Evolutionary conservation across 306 rosid species (phyloP).

Genomic region (Rosa lucieae): DNA sequence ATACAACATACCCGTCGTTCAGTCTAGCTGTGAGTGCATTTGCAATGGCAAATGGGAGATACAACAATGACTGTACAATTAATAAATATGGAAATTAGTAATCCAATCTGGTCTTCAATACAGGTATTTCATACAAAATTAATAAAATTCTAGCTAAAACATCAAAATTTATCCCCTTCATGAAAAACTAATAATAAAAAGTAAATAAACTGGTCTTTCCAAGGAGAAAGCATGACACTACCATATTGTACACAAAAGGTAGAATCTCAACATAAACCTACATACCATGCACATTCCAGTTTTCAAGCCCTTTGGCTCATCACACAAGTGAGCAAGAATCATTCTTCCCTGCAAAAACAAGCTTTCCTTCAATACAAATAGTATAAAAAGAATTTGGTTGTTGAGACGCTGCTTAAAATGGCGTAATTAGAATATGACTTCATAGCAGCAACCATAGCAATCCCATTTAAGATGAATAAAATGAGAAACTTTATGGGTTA

Average conservation of each 20-base stretch:
- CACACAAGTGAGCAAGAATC: conserved; percentile 94
- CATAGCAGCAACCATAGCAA: neutral
- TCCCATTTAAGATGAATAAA: conserved; percentile 5
- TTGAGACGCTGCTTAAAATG: neutral
- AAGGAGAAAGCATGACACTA: neutral
- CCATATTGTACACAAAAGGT: neutral
- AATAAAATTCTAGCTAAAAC: neutral
- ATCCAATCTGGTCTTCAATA: neutral
- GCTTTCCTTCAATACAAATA: conserved; percentile 22
- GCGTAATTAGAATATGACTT: neutral
- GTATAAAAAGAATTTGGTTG: neutral
- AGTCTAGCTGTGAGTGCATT: conserved; percentile 79
- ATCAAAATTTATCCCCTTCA: neutral
- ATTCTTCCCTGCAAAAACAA: conserved; percentile 84
- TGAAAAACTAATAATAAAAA: neutral
- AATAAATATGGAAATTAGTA: conserved; percentile 7
- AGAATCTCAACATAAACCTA: conserved; percentile 1
- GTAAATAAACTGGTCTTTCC: neutral
- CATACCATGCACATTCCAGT: conserved; percentile 99
- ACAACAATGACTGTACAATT: conserved; percentile 66
- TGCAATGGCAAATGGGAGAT: conserved; percentile 88
- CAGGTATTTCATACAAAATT: neutral
- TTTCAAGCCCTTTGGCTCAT: conserved; percentile 97
- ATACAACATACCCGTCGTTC: conserved; percentile 73
- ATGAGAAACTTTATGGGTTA: conserved; percentile 6